Percentiles rank a stretch among this genome's conserved stretches.
Evolutionary conservation across 179 eudicot genomes (phyloP).

Genomic region (Spergularia azorica): DNA sequence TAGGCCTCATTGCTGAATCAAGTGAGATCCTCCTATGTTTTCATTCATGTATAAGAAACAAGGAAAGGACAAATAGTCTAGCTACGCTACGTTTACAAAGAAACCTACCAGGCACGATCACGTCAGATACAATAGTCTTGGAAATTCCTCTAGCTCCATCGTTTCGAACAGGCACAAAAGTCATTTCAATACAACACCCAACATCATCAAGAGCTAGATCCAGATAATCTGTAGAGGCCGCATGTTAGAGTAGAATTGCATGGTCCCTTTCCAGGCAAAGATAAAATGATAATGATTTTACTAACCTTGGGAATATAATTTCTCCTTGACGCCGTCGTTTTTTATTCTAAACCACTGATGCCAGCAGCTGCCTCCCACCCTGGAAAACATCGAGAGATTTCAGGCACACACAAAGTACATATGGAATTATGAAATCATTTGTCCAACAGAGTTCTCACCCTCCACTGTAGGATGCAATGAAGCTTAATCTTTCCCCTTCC

Average conservation of each 20-base stretch:
- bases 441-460: constrained; percentile 50
- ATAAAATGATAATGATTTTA: background rate
- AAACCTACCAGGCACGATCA: constrained; percentile 72
- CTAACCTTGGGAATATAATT: constrained; percentile 63
- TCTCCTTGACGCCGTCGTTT: constrained; percentile 58
- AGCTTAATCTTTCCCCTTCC: constrained; percentile 73
- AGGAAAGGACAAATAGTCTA: background rate
- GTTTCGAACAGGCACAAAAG: constrained; percentile 79
- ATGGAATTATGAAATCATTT: constrained; percentile 1
- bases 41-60: background rate
- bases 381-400: constrained; percentile 33
- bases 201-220: constrained; percentile 78
- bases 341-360: constrained; percentile 83
- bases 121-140: constrained; percentile 50
- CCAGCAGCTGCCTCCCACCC: constrained; percentile 77
- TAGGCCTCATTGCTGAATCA: background rate
- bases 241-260: constrained; percentile 19
- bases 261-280: background rate
- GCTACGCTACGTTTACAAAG: constrained; percentile 15
- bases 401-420: constrained; percentile 17
- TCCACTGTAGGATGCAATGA: constrained; percentile 77
- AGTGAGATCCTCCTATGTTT: background rate
- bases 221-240: constrained; percentile 54
- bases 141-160: constrained; percentile 70
- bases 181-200: constrained; percentile 63